These are phyloP conservation scores for Macrophomina tecta DNA, from an alignment of 2,329 filamentous ascomycete species.

Conservation along the genomic window DNA sequence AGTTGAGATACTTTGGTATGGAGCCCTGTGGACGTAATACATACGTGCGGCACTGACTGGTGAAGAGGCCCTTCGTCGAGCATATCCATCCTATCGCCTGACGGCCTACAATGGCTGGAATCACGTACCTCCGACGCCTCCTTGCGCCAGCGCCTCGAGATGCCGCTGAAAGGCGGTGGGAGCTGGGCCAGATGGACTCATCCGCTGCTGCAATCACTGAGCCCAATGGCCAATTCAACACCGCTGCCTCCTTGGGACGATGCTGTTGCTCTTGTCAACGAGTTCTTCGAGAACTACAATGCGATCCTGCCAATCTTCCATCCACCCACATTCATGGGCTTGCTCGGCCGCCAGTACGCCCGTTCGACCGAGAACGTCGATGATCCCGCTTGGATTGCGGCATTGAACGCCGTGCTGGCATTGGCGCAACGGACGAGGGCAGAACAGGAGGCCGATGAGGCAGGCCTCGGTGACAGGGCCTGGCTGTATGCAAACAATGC, in stretches of 20 bases:
- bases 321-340: constrained; percentile 7
- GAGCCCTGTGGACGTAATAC: neutral
- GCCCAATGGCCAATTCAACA: neutral
- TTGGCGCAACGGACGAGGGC: constrained; percentile 5
- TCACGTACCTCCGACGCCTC: constrained; percentile 16
- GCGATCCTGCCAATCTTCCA: constrained; percentile 9
- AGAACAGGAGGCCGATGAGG: neutral
- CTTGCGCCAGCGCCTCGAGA: constrained; percentile 15
- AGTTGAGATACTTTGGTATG: constrained; percentile 18
- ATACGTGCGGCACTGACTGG: constrained; percentile 1
- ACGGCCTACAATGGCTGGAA: constrained; percentile 17
- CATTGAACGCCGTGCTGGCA: constrained; percentile 14
- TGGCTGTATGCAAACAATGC: constrained; percentile 17
- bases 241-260: neutral
- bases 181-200: constrained; percentile 18
- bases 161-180: constrained; percentile 13
- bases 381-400: constrained; percentile 3
- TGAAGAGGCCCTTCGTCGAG: constrained; percentile 19
- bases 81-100: constrained; percentile 11
- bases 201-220: neutral
- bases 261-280: neutral
- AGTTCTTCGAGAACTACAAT: constrained; percentile 14
- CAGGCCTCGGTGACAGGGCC: neutral
- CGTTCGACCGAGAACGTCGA: neutral
- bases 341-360: constrained; percentile 9